These are phyloP conservation scores for Zizania palustris DNA, from an alignment of 202 grass and related monocot genomes.

Conservation along the genomic window DNA sequence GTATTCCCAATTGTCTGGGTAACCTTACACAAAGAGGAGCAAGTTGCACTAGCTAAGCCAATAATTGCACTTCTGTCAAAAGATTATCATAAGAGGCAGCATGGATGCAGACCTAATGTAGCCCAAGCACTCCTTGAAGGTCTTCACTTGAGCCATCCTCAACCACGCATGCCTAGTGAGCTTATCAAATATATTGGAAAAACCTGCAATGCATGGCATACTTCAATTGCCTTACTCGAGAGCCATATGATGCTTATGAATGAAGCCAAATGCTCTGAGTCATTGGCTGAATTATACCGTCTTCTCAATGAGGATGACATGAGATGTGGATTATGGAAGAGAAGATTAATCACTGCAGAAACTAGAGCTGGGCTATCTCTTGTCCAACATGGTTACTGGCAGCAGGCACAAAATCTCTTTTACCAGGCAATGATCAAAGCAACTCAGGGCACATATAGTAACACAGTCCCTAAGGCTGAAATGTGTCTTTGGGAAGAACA, in stretches of 20 bases:
- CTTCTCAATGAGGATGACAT: conserved; percentile 99
- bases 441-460: conserved; percentile 98
- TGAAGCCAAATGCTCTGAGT: conserved; percentile 90
- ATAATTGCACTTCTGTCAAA: conserved; percentile 94
- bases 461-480: conserved; percentile 90
- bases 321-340: conserved; percentile 99
- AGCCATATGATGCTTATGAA: conserved; percentile 93
- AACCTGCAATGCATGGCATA: conserved; percentile 96
- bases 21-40: conserved; percentile 94
- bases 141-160: conserved; percentile 98
- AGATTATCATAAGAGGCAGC: conserved; percentile 98
- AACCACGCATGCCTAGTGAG: conserved; percentile 98
- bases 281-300: conserved; percentile 89
- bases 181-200: conserved; percentile 99
- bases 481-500: conserved; percentile 99
- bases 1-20: conserved; percentile 99
- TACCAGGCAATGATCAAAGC: conserved; percentile 99
- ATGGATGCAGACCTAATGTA: conserved; percentile 90
- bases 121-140: conserved; percentile 98
- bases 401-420: conserved; percentile 87
- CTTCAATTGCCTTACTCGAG: conserved; percentile 79
- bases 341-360: conserved; percentile 96
- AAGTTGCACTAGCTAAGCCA: conserved; percentile 90
- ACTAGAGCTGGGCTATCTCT: conserved; percentile 94
- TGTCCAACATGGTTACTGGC: conserved; percentile 98